Evolutionary conservation across 768 basidiomycete genomes (phyloP), one percentile per base, ranked within the genome.

Genomic region (Trametes sanguinea): DNA sequence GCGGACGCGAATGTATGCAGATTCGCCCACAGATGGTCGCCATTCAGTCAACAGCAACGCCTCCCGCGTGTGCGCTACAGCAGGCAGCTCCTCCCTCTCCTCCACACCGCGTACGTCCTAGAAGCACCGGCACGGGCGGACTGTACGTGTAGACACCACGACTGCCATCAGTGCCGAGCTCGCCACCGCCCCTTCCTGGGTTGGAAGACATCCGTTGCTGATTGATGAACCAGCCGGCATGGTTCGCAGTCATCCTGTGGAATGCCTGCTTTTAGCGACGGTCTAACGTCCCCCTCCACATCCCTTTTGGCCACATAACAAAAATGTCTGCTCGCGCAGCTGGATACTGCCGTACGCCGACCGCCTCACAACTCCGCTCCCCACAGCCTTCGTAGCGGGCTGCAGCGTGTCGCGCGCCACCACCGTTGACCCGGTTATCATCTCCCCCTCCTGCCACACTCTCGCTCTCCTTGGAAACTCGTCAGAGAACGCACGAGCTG

Each of bases 351-450:
- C 22, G 22, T 22, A 22, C 53, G 30, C 39, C 52, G 22, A 44
- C 43, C 16, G 22, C 22, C 22, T 22, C 22, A 22, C 45, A 40
- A 30, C 52, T 53, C 52, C 40, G 57, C 42, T 43, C 48, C 53
- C 60, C 53, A 63, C 51, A 57, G 56, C 50, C 62, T 40, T 52
- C 13, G 61, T 35, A 37, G 44, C 48, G 43, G 33, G 22, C 10
- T 37, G 48, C 61, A 37, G 48, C 61, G 61, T 56, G 43, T 35
- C n/a, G 35, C 9, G 47, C 62, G 62, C 62, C 62, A 64, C 62
- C 62, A 64, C 42, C 53, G 57, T 55, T 55, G 47, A 64, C 53
- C 62, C 57, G 62, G 57, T 42, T 43, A 60, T 60, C 57, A 39
- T 51, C 51, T 27, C 50, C 42, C 57, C 13, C 50, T 47, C 16